Base-by-base conservation (phyloP, 441 rosid genomes). In the Eutrema salsugineum region DNA sequence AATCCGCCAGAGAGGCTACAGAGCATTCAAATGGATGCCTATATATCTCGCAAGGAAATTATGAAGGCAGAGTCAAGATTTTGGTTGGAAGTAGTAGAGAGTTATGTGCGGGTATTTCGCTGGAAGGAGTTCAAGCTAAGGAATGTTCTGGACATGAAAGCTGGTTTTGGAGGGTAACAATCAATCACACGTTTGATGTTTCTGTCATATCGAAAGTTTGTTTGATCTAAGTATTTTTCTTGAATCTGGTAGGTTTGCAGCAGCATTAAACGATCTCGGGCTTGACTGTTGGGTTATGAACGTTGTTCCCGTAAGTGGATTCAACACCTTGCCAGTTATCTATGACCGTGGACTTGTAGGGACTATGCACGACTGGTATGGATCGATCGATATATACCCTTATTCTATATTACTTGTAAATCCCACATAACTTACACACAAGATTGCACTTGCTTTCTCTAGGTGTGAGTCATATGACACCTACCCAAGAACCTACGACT, bases 401-500 rank as follows among this genome's bases (percentile, higher is more conserved):
- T 28, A 10, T 15, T 0, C 32, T 24, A 19, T 53, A 42, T 33
- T 67, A 0, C 62, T 54, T 56, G 6, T 63, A 24, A 28, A 11
- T 55, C 19, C 42, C 22, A 66, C 57, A 50, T 42, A 10, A 57
- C 47, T 66, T 50, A 19, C 56, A 19, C 56, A 74, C 12, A 68
- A 11, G 51, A 68, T 60, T 39, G 1, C 28, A 47, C 11, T 17
- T 48, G 44, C 11, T 20, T 70, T 72, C 58, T 8, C 53, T 66
- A 87, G 95, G 93, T 90, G 92, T 62, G 97, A 93, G 78, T 88
- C 94, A 59, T 91, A 91, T 60, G 94, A 89, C 59, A 85, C 94
- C 0, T 93, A 89, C 68, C 94, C 98, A 46, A 86, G 95, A 78
- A 88, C 91, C 8, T 93, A 88, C 57, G 92, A 93, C 68, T 77